Evolutionary conservation across 352 stramenopile species (phyloP), one percentile per base, ranked within the genome.

Genomic region (Phytopythium delawarense): DNA sequence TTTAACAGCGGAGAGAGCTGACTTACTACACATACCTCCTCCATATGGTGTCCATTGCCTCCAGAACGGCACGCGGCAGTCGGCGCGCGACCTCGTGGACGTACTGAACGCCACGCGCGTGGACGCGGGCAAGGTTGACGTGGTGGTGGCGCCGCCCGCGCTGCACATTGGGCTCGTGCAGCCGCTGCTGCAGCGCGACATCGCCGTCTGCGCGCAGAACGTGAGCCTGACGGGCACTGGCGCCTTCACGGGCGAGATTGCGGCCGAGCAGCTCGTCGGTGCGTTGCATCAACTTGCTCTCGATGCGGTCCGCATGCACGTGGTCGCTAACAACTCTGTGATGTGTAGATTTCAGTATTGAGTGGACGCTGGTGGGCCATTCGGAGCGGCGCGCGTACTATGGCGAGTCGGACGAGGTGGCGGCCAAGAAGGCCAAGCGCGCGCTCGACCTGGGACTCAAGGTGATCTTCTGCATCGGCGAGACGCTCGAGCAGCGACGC

Each of bases 381-480:
- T 98, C 88, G 49, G 94, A 98, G 74, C 81, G 94, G 57, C 89
- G 94, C 59, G 85, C 87, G 63, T 94, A 95, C 68, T 97, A 96
- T 65, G 78, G 73, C 91, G 84, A 98, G 72, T 93, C 81, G 40
- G 92, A 99, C 63, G 79, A 96, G 63, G 77, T 96, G 59, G 97
- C 98, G 68, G 97, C 97, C 62, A 81, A 87, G 62, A 98, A 99
- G 84, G 96, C 94, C 57, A 96, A 94, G 75, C 75, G 89, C 34
- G 94, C 93, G 37, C 69, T 98, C 2, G 81, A 89, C 61, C 70
- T 96, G 32, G 96, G 91, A 4, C 75, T 98, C 39, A 89, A 88
- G 48, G 88, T 97, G 49, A 98, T 99, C 76, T 95, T 99, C 67
- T 99, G 97, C 68, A 98, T 99, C 69, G 97, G 97, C 42, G 96